These are phyloP conservation scores for Venturia oleaginea DNA, from an alignment of 2,329 filamentous ascomycete species.

Conservation along the genomic window DNA sequence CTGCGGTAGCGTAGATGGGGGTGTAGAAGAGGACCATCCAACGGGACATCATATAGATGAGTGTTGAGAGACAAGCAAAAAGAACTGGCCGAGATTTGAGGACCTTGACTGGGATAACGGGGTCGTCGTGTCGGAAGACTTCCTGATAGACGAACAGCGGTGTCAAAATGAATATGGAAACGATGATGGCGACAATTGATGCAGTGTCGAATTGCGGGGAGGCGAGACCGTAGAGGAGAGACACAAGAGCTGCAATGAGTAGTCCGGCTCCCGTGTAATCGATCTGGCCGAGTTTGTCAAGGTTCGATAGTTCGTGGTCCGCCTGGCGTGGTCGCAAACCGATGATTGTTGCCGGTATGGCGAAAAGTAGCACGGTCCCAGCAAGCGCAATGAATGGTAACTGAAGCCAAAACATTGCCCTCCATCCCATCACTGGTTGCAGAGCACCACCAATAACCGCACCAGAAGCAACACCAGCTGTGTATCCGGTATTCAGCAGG, in stretches of 20 bases:
- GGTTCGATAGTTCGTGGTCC: constrained; percentile 20
- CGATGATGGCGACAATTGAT: constrained; percentile 43
- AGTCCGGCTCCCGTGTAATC: constrained; percentile 66
- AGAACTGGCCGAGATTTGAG: constrained; percentile 62
- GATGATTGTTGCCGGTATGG: constrained; percentile 46
- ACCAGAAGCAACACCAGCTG: constrained; percentile 60
- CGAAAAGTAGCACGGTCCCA: constrained; percentile 54
- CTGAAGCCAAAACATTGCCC: constrained; percentile 65
- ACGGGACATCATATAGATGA: constrained; percentile 71
- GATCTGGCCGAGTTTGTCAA: constrained; percentile 47
- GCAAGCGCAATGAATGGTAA: constrained; percentile 53
- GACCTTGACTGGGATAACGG: constrained; percentile 65
- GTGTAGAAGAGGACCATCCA: constrained; percentile 77
- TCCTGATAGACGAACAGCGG: constrained; percentile 53
- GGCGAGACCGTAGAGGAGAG: constrained; percentile 63
- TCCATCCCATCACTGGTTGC: constrained; percentile 58
- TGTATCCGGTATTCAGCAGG: constrained; percentile 63
- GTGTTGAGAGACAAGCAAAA: constrained; percentile 63
- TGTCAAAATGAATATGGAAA: constrained; percentile 50
- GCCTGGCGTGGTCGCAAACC: constrained; percentile 17
- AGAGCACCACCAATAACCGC: constrained; percentile 61
- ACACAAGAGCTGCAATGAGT: constrained; percentile 56
- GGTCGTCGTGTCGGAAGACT: constrained; percentile 52
- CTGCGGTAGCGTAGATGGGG: constrained; percentile 69
- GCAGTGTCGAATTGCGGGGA: constrained; percentile 50